Evolutionary conservation across 352 stramenopile species (phyloP).

Genomic region (Pythium brachiatum): DNA sequence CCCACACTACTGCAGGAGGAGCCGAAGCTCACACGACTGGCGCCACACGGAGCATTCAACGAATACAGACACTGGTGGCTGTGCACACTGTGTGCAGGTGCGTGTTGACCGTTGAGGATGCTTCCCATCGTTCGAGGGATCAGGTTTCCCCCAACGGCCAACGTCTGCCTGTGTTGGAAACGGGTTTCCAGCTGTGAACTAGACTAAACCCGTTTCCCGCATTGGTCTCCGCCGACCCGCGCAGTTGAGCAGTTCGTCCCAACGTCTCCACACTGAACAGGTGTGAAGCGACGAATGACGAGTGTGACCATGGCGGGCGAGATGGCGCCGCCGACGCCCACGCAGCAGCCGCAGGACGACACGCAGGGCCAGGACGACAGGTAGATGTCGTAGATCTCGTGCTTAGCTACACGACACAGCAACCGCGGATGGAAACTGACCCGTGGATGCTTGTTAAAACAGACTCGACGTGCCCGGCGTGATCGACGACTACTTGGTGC

Average conservation of each 20-base stretch:
- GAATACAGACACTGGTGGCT: too few relatives aligned
- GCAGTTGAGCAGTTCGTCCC: background rate
- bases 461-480: constrained; percentile 67
- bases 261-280: constrained; percentile 2
- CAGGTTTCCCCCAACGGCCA: too few relatives aligned
- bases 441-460: background rate
- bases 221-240: background rate
- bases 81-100: too few relatives aligned
- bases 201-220: background rate
- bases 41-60: too few relatives aligned
- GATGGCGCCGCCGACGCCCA: constrained; percentile 1
- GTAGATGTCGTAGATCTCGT: constrained; percentile 7
- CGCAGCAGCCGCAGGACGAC: constrained; percentile 5
- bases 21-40: too few relatives aligned
- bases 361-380: constrained; percentile 17
- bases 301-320: constrained; percentile 19
- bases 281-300: background rate
- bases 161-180: background rate
- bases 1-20: too few relatives aligned
- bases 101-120: too few relatives aligned
- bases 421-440: background rate
- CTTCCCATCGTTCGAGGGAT: background rate
- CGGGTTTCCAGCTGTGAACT: background rate
- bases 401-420: background rate
- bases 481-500: constrained; percentile 47